phyloP scores from a whole-genome alignment of 2,329 filamentous ascomycete genomes.

The Pseudogymnoascus sp. region DNA sequence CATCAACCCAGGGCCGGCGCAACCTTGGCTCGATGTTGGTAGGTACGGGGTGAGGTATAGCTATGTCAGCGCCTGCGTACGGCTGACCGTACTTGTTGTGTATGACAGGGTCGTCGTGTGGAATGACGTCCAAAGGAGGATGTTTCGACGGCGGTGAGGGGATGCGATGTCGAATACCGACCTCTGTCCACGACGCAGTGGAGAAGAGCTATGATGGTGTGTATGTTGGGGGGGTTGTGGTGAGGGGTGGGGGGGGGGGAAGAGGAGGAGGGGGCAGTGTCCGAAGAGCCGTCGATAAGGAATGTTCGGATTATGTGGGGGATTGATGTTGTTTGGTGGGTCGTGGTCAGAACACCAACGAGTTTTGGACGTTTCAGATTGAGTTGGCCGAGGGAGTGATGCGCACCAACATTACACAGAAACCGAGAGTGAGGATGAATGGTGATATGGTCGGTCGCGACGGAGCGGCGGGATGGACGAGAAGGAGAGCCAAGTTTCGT shows the following conservation, averaged over 20 bases:
- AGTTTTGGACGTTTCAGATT: slow-evolving; percentile 15
- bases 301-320: not conserved
- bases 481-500: not conserved
- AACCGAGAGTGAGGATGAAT: not conserved
- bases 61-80: not conserved
- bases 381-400: slow-evolving; percentile 15
- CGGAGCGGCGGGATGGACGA: not conserved
- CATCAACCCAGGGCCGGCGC: slow-evolving; percentile 12
- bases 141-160: not conserved
- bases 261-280: not conserved
- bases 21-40: slow-evolving; percentile 26
- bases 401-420: slow-evolving; percentile 14
- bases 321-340: slow-evolving; percentile 17
- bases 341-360: slow-evolving; percentile 16
- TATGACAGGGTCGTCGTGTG: not conserved
- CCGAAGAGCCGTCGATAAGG: not conserved
- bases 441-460: not conserved
- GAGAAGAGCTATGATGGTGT: not conserved
- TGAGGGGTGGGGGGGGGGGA: not conserved
- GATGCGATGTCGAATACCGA: not conserved
- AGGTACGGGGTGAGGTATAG: not conserved
- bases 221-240: not conserved
- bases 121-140: not conserved
- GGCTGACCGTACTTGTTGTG: not conserved
- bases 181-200: not conserved